Evolutionary conservation across 2,329 filamentous ascomycete species (phyloP), one percentile per base, ranked within the genome.

Genomic region (Hawksworthiomyces lignivorus): DNA sequence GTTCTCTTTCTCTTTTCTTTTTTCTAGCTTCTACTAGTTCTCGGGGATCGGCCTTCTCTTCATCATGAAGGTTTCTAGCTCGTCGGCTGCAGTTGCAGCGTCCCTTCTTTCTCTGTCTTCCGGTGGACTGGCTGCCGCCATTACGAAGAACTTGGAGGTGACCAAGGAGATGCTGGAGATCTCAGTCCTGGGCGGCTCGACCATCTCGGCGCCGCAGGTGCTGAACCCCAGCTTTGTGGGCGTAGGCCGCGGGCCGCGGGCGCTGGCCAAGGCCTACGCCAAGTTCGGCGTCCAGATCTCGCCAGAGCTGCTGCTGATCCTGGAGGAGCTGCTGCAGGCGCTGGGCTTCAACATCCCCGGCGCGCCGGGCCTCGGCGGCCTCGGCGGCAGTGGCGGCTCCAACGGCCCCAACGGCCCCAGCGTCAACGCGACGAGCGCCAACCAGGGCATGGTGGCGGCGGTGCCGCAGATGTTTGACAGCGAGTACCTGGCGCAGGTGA

Each of bases 401-500:
- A 19, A 12, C 11, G 17, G 22, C 18, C 22, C 15, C 20, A 18
- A 21, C 26, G 31, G 14, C 22, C 34, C n/a, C 18, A 19, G 12
- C 22, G 26, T 14, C 36, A 35, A 35, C 24, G 7, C 18, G 24
- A 29, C 34, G 12, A 39, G 34, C 30, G 43, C 33, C 22, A 33
- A 17, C 37, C 42, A 48, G 29, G 42, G 65, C 24, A 31, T 67
- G 48, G 63, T 65, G 3, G 43, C 59, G 19, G 66, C 68, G n/a
- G 65, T 61, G 15, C 72, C 73, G 1, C 59, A 68, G 44, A 50
- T 62, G 20, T 60, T 65, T 42, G 73, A 76, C 49, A 55, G 56
- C 21, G 67, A 73, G 39, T 77, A 76, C 46, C 60, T 77, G 33
- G 68, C 67, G 24, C 75, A 78, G 1, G 78, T 84, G 41, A 71